Evolutionary conservation across 1,139 yeast genomes (phyloP), one percentile per base, ranked within the genome.

Genomic region (Sugiyamaella castrensis): DNA sequence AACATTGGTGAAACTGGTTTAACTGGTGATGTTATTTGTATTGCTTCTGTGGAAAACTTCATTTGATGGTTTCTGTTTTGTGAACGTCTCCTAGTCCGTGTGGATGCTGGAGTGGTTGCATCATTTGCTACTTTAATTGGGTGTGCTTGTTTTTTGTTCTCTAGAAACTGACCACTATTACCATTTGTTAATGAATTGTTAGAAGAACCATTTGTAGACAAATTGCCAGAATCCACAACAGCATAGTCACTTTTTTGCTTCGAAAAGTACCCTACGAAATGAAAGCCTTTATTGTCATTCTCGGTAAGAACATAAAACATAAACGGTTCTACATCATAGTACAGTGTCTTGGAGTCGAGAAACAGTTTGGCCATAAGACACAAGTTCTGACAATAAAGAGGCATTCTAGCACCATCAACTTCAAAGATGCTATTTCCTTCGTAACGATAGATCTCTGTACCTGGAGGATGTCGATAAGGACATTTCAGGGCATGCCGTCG

Each of bases 301-400:
- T 84, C 94, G 1, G 92, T 86, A 48, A 92, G 70, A 1, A 89
- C 81, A 67, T 92, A 92, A 63, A 92, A 92, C 63, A 87, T 76
- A 60, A 92, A 92, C 1, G 98, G 97, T 62, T 91, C 97, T 35
- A 92, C 98, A 62, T 91, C 98, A 64, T 89, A 89, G 63, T 89
- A 89, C 43, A 92, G 71, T 0, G 98, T 89, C 63, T 92, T 92
- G 8, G 96, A 87, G 67, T 89, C 89, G 44, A 92, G 73, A 60
- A 91, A 92, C 52, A 91, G 71, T 64, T 92, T 92, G 1, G 98
- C 96, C 55, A 92, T 68, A 40, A 92, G 72, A 70, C 98, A 92
- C 48, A 92, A 69, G 64, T 88, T 89, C 64, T 89, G 96, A 66
- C 98, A 91, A 65, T 86, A 92, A 34, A 59, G 75, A 72, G 85